Evolutionary conservation across 305 asterid species (phyloP).

Genomic region (Plantago lanceolata): DNA sequence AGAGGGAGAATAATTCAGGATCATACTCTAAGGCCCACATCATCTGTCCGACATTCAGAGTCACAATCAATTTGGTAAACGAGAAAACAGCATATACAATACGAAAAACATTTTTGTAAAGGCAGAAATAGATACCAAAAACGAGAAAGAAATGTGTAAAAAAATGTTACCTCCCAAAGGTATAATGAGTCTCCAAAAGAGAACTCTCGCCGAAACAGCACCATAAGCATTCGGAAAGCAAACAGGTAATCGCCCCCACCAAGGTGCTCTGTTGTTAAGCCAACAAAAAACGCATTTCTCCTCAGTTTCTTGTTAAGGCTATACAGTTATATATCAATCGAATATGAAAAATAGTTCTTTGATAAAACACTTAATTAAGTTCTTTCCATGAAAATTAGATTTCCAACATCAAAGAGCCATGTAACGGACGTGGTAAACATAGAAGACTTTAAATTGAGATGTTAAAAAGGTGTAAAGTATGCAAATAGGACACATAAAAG

Average conservation of each 20-base stretch:
- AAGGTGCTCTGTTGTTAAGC: slow-evolving; percentile 50
- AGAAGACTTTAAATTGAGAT: background rate
- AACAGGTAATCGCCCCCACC: slow-evolving; percentile 92
- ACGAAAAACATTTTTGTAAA: no score
- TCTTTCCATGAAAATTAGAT: background rate
- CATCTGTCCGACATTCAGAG: slow-evolving; percentile 46
- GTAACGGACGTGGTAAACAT: background rate
- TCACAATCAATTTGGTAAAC: slow-evolving; percentile 3
- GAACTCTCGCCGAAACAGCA: slow-evolving; percentile 82
- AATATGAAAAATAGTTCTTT: no score
- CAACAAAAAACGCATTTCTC: slow-evolving; percentile 10
- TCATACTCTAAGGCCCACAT: slow-evolving; percentile 96
- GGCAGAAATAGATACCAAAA: background rate
- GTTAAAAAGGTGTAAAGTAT: background rate
- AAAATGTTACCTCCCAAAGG: slow-evolving; percentile 94
- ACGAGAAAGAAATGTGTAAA: slow-evolving; percentile 13
- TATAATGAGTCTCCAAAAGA: slow-evolving; percentile 83
- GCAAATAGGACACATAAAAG: slow-evolving; percentile 7
- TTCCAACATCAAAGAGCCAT: background rate
- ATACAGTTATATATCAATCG: background rate
- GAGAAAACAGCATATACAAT: background rate
- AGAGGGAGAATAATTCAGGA: slow-evolving; percentile 50
- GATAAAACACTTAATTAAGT: background rate
- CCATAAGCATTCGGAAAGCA: slow-evolving; percentile 95
- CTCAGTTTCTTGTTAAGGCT: slow-evolving; percentile 23